Conservation (phyloP, 2,329 filamentous ascomycete species). For the Penicillium concentricum region DNA sequence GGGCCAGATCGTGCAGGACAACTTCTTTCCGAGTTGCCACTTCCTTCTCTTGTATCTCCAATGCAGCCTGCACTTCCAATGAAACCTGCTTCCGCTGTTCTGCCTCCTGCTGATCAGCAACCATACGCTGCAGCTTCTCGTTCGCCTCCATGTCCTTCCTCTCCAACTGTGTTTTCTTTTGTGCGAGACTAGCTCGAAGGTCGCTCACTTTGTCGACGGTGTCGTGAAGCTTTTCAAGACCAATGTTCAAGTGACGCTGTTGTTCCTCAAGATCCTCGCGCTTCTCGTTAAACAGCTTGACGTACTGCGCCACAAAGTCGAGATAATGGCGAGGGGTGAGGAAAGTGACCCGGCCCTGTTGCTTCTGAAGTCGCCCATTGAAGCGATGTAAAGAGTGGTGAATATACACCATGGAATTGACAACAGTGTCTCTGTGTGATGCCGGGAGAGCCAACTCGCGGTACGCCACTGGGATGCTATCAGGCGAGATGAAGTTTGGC, state of each 20-base stretch:
- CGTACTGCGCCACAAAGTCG: slow-evolving; percentile 97
- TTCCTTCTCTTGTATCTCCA: slow-evolving; percentile 86
- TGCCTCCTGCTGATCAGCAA: slow-evolving; percentile 90
- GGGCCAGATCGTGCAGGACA: slow-evolving; percentile 82
- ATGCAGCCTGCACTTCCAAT: slow-evolving; percentile 78
- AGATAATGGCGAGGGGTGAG: slow-evolving; percentile 95
- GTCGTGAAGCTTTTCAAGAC: slow-evolving; percentile 93
- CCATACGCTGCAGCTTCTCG: slow-evolving; percentile 95
- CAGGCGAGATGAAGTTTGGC: slow-evolving; percentile 78
- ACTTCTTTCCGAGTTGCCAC: slow-evolving; percentile 80
- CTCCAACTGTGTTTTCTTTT: slow-evolving; percentile 92
- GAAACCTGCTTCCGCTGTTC: slow-evolving; percentile 87
- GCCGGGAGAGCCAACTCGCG: slow-evolving; percentile 80
- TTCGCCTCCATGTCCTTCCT: slow-evolving; percentile 94
- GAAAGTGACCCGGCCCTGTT: slow-evolving; percentile 89
- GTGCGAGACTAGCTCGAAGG: slow-evolving; percentile 81
- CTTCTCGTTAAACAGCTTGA: slow-evolving; percentile 96
- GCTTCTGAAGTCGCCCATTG: slow-evolving; percentile 82
- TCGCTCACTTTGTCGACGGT: slow-evolving; percentile 97
- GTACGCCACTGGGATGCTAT: slow-evolving; percentile 91
- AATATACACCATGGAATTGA: slow-evolving; percentile 99
- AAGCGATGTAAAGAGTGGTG: slow-evolving; percentile 91
- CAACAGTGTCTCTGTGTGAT: slow-evolving; percentile 83
- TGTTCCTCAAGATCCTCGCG: slow-evolving; percentile 98
- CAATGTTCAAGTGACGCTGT: slow-evolving; percentile 95